Percentiles rank a stretch among this genome's conserved stretches.
Evolutionary conservation across 2,329 filamentous ascomycete genomes (phyloP).

Genomic region (Daldinia eschscholtzii): DNA sequence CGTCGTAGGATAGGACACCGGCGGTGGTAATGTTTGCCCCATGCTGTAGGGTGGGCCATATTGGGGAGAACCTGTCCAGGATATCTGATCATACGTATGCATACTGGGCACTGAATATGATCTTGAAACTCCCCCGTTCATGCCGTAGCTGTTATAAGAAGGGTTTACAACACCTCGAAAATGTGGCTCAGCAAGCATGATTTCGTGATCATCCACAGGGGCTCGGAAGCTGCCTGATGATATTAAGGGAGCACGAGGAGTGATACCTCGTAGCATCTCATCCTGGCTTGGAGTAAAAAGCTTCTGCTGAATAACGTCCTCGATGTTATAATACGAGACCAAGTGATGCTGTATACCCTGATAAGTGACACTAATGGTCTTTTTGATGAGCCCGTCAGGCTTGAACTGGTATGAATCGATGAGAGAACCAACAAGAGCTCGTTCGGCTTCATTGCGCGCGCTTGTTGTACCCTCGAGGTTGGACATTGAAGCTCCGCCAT

Average conservation of each 20-base stretch:
- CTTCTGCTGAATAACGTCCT: slow-evolving; percentile 76
- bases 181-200: slow-evolving; percentile 30
- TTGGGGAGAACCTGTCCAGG: slow-evolving; percentile 17
- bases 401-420: slow-evolving; percentile 94
- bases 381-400: slow-evolving; percentile 85
- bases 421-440: slow-evolving; percentile 78
- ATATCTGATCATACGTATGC: slow-evolving; percentile 16
- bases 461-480: slow-evolving; percentile 33
- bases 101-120: slow-evolving; percentile 45
- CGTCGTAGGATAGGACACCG: slow-evolving; percentile 17
- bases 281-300: slow-evolving; percentile 71
- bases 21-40: slow-evolving; percentile 30
- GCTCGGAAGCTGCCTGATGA: slow-evolving; percentile 75
- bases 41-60: slow-evolving; percentile 28
- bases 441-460: slow-evolving; percentile 51
- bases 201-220: slow-evolving; percentile 67
- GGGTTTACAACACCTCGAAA: background rate
- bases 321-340: slow-evolving; percentile 88
- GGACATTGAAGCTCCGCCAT: slow-evolving; percentile 5
- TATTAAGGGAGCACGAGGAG: slow-evolving; percentile 69
- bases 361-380: slow-evolving; percentile 86
- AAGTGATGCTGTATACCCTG: slow-evolving; percentile 84
- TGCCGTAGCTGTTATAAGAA: slow-evolving; percentile 8
- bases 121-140: slow-evolving; percentile 26
- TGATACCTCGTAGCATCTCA: slow-evolving; percentile 62